Evolutionary conservation across 164 flowering plant species (phyloP).

Genomic region (Vitis rupestris): DNA sequence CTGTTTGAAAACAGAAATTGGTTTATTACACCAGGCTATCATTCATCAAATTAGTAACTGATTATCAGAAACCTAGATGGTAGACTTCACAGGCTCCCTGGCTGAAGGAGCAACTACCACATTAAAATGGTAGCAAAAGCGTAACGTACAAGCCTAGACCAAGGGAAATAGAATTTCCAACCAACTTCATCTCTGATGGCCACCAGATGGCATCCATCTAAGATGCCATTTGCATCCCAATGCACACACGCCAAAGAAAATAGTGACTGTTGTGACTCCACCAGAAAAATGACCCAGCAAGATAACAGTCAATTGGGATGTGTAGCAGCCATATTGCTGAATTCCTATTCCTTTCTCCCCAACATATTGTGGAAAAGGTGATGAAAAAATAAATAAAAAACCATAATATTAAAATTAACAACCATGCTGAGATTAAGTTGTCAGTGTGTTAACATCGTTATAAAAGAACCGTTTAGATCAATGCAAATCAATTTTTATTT

Average conservation of each 20-base stretch:
- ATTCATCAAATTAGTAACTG: neutral
- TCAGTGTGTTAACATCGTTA: no score
- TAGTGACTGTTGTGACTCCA: neutral
- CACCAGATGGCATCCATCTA: neutral
- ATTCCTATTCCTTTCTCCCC: neutral
- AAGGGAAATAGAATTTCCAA: neutral
- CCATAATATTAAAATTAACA: no score
- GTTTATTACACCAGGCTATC: neutral
- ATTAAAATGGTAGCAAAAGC: neutral
- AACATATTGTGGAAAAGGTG: no score
- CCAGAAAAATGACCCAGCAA: no score
- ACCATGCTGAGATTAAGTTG: no score
- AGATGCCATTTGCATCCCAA: neutral
- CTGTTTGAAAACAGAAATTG: conserved; percentile 15
- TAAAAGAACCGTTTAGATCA: no score
- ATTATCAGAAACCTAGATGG: neutral
- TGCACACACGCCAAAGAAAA: neutral
- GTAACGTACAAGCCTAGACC: neutral
- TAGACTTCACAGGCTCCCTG: neutral
- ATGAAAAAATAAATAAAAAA: no score
- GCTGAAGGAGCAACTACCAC: neutral
- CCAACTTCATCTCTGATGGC: neutral
- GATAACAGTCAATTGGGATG: neutral
- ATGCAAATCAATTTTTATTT: no score
- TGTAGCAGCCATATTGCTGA: neutral